phyloP scores from a whole-genome alignment of 1,284 basidiomycete species.

The Leccinum angustisporum region DNA sequence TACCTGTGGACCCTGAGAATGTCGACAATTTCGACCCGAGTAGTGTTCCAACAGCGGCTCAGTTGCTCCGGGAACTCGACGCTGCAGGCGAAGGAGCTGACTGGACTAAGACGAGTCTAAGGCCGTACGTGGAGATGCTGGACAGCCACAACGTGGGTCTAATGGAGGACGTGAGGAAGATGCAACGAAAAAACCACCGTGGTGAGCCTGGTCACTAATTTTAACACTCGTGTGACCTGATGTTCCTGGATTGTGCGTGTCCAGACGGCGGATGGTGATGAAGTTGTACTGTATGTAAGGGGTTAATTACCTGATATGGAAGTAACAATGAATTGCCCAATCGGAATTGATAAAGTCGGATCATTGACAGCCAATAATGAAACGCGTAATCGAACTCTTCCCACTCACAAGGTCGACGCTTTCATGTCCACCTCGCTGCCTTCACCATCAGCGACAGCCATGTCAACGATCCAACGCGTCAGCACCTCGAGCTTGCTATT shows the following conservation, averaged over 20 bases:
- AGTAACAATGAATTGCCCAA: slow-evolving; percentile 3
- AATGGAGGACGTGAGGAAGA: slow-evolving; percentile 59
- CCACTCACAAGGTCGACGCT: slow-evolving; percentile 7
- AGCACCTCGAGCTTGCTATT: slow-evolving; percentile 31
- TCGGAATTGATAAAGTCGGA: slow-evolving; percentile 12
- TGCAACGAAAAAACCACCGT: slow-evolving; percentile 42
- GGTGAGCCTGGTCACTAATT: slow-evolving; percentile 12
- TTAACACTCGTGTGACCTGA: slow-evolving; percentile 2
- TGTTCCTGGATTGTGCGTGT: neutral
- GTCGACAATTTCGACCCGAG: slow-evolving; percentile 89
- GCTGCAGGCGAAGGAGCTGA: slow-evolving; percentile 47
- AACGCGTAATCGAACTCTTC: neutral
- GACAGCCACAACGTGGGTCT: slow-evolving; percentile 68
- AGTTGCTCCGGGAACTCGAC: slow-evolving; percentile 81
- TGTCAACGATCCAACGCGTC: neutral
- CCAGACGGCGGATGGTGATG: slow-evolving; percentile 31
- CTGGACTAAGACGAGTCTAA: slow-evolving; percentile 76
- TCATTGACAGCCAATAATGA: neutral
- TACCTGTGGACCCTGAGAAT: slow-evolving; percentile 80
- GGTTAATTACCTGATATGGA: slow-evolving; percentile 12
- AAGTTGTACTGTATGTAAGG: slow-evolving; percentile 5
- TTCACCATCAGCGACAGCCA: slow-evolving; percentile 3
- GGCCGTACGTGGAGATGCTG: slow-evolving; percentile 88
- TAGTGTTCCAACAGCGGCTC: slow-evolving; percentile 81
- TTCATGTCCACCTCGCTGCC: slow-evolving; percentile 28